These are phyloP conservation scores for Hericium coralloides DNA, from an alignment of 768 basidiomycete genomes.

Conservation along the genomic window DNA sequence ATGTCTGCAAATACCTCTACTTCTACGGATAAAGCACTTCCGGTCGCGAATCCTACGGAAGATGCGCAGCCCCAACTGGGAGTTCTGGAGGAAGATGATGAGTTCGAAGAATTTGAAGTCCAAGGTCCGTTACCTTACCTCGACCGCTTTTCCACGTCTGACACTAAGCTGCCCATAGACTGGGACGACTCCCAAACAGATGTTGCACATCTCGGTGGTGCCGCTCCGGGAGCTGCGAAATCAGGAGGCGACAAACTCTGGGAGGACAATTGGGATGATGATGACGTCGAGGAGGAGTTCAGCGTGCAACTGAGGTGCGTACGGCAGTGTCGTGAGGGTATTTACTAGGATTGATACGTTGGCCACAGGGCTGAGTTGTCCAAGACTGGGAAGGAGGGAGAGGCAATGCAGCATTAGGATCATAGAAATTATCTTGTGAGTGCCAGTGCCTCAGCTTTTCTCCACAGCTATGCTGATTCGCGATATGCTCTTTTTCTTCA, in stretches of 20 bases:
- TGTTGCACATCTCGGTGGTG: slow-evolving; percentile 66
- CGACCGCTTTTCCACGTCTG: neutral
- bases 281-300: slow-evolving; percentile 97
- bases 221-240: slow-evolving; percentile 65
- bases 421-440: no score
- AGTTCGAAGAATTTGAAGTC: slow-evolving; percentile 88
- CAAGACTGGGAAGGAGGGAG: neutral
- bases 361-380: neutral
- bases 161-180: slow-evolving; percentile 33
- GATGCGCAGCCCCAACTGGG: slow-evolving; percentile 62
- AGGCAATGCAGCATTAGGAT: slow-evolving; percentile 22
- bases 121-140: slow-evolving; percentile 45
- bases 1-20: neutral
- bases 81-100: slow-evolving; percentile 94
- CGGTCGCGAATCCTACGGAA: slow-evolving; percentile 12
- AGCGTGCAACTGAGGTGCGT: slow-evolving; percentile 88
- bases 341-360: no score
- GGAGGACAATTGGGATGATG: slow-evolving; percentile 99
- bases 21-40: neutral
- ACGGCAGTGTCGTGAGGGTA: neutral
- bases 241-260: slow-evolving; percentile 87
- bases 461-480: no score
- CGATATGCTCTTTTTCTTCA: no score
- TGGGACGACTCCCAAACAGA: slow-evolving; percentile 86
- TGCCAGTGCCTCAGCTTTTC: no score